Conservation (phyloP, 768 basidiomycete genomes). For the Boletus subcaerulescens region DNA sequence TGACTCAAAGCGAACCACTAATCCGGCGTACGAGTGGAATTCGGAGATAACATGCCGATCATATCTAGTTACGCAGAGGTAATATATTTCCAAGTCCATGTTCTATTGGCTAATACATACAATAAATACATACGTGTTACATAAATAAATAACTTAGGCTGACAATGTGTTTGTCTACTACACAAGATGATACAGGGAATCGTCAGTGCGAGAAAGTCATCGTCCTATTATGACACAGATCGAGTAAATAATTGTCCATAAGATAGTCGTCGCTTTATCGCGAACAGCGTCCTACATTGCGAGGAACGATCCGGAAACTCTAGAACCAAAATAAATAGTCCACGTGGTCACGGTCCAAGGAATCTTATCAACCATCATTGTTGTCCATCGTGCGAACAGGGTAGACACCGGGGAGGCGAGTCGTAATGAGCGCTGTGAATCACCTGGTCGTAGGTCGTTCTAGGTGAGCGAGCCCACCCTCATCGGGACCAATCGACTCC, state of each 20-base stretch:
- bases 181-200: slow-evolving; percentile 1
- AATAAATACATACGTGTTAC: neutral
- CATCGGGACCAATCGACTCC: slow-evolving; percentile 9
- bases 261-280: neutral
- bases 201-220: neutral
- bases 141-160: too few relatives aligned
- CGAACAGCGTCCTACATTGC: neutral
- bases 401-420: neutral
- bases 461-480: neutral
- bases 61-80: too few relatives aligned
- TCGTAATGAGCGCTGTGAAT: neutral
- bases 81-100: neutral
- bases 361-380: neutral
- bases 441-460: neutral
- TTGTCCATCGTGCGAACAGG: neutral
- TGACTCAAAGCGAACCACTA: too few relatives aligned
- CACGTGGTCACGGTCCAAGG: neutral
- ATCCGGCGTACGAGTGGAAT: too few relatives aligned
- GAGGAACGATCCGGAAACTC: neutral
- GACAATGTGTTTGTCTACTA: too few relatives aligned
- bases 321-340: neutral
- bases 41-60: too few relatives aligned
- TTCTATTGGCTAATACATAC: neutral
- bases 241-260: neutral
- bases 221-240: slow-evolving; percentile 7